phyloP scores from a whole-genome alignment of 2,329 filamentous ascomycete genomes.

The Dothistroma septosporum region DNA sequence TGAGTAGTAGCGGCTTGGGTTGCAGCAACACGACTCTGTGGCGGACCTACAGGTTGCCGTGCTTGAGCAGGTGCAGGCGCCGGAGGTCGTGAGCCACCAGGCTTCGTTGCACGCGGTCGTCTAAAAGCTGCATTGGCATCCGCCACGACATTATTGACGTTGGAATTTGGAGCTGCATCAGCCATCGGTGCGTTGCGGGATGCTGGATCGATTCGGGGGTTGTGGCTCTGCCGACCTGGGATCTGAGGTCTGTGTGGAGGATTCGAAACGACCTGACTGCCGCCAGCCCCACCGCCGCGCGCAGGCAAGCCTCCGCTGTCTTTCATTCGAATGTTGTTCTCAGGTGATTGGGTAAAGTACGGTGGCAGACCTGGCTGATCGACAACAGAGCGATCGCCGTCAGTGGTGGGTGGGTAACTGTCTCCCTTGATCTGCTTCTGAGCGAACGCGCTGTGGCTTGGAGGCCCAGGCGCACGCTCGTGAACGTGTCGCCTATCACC shows the following conservation, averaged over 20 bases:
- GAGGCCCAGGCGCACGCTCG: not conserved
- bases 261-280: not conserved
- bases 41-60: not conserved
- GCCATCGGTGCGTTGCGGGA: not conserved
- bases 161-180: not conserved
- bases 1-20: not conserved
- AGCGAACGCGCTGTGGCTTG: not conserved
- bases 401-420: constrained; percentile 19
- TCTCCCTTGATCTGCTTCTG: constrained; percentile 10
- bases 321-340: not conserved
- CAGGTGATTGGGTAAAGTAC: not conserved
- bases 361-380: not conserved
- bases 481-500: not conserved
- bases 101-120: not conserved
- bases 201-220: not conserved
- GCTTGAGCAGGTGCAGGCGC: not conserved
- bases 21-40: not conserved
- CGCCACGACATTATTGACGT: not conserved
- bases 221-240: not conserved
- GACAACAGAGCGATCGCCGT: constrained; percentile 11
- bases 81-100: not conserved
- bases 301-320: not conserved
- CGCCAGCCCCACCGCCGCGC: not conserved
- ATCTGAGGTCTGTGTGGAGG: not conserved
- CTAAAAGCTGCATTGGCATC: not conserved